These are phyloP conservation scores for Aspergillus amoenus DNA, from an alignment of 2,329 filamentous ascomycete genomes.

Conservation along the genomic window DNA sequence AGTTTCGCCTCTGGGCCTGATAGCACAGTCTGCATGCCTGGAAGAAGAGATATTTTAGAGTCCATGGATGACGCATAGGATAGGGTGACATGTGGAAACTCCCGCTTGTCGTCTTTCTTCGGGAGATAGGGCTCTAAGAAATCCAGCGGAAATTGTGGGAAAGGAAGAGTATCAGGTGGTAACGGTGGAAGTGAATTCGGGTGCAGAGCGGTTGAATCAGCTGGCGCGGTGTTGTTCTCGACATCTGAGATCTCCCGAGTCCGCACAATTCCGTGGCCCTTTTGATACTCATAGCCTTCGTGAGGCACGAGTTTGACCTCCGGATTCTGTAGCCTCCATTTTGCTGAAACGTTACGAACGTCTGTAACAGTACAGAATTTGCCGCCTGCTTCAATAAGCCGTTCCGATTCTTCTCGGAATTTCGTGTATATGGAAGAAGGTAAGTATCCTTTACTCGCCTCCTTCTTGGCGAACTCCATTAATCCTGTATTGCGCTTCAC, in stretches of 20 bases:
- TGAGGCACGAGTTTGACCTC: constrained; percentile 45
- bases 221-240: constrained; percentile 11
- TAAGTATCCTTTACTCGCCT: constrained; percentile 48
- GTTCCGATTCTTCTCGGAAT: constrained; percentile 46
- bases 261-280: constrained; percentile 44
- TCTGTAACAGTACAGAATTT: constrained; percentile 49
- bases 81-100: constrained; percentile 65
- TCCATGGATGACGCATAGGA: constrained; percentile 93
- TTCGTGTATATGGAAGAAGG: constrained; percentile 51
- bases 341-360: constrained; percentile 49
- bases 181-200: constrained; percentile 20
- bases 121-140: constrained; percentile 56
- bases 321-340: constrained; percentile 48
- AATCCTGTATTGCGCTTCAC: constrained; percentile 50
- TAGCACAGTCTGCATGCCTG: constrained; percentile 76
- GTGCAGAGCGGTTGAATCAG: constrained; percentile 12
- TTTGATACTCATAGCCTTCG: constrained; percentile 46
- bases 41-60: constrained; percentile 70
- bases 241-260: constrained; percentile 18
- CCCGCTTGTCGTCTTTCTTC: constrained; percentile 28
- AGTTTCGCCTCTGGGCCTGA: constrained; percentile 82
- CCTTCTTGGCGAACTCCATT: constrained; percentile 47
- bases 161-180: constrained; percentile 43
- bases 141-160: constrained; percentile 44
- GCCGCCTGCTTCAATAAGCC: constrained; percentile 45